Conservation (phyloP, 2,329 filamentous ascomycete species). For the Neonectria sp. region DNA sequence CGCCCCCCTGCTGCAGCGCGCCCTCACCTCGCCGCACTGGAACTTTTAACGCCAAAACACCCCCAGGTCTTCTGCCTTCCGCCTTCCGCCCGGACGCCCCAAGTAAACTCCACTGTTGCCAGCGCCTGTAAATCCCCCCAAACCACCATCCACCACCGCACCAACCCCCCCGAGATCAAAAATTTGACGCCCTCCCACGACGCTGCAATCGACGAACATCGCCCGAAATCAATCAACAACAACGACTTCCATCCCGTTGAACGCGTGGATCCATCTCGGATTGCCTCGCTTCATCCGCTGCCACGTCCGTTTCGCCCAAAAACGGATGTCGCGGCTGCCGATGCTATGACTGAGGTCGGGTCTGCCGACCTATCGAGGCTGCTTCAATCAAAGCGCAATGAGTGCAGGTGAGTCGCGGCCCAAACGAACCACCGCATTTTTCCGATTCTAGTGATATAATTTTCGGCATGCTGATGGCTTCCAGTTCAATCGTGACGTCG, state of each 20-base stretch:
- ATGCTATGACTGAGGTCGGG: slow-evolving; percentile 82
- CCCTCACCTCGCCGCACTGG: slow-evolving; percentile 13
- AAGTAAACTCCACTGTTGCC: slow-evolving; percentile 43
- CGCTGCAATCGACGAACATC: slow-evolving; percentile 48
- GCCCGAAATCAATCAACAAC: slow-evolving; percentile 52
- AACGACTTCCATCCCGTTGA: slow-evolving; percentile 51
- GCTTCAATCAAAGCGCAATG: slow-evolving; percentile 75
- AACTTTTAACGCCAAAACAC: slow-evolving; percentile 24
- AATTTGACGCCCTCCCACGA: slow-evolving; percentile 52
- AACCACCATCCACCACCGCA: slow-evolving; percentile 40
- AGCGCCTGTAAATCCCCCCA: slow-evolving; percentile 41
- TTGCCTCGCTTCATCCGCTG: slow-evolving; percentile 40
- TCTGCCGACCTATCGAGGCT: slow-evolving; percentile 76
- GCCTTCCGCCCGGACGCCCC: slow-evolving; percentile 29
- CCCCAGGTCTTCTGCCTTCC: slow-evolving; percentile 35
- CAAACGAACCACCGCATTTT: slow-evolving; percentile 64
- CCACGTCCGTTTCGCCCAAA: slow-evolving; percentile 72
- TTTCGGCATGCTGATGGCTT: slow-evolving; percentile 61
- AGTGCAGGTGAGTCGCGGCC: slow-evolving; percentile 69
- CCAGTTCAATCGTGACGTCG: slow-evolving; percentile 82
- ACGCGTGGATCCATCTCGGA: slow-evolving; percentile 50
- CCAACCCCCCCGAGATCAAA: slow-evolving; percentile 47
- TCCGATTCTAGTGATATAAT: slow-evolving; percentile 63
- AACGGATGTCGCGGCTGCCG: slow-evolving; percentile 79
- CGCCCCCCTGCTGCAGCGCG: slow-evolving; percentile 11